A percentile compares a stretch with the other conserved stretches of the same genome.
Evolutionary conservation across 805 yeast genomes (phyloP).

Genomic region (Scheffersomyces stipitis): DNA sequence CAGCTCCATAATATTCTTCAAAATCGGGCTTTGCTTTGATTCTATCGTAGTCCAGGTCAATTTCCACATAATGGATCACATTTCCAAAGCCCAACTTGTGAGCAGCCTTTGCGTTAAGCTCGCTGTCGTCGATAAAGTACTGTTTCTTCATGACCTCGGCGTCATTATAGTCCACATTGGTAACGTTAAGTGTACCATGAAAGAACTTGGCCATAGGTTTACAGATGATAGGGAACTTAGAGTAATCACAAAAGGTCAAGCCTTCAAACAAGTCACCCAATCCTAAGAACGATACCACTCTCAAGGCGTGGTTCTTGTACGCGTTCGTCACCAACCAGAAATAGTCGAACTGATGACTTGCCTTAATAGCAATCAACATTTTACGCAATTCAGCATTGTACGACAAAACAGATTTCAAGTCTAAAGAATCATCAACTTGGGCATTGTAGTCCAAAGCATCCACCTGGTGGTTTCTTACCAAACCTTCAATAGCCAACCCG

Average conservation of each 20-base stretch:
- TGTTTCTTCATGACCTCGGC: constrained; percentile 48
- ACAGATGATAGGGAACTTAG: constrained; percentile 67
- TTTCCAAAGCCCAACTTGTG: constrained; percentile 66
- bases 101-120: constrained; percentile 75
- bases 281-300: constrained; percentile 79
- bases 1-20: constrained; percentile 31
- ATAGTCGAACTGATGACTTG: constrained; percentile 54
- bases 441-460: constrained; percentile 87
- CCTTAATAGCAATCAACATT: constrained; percentile 47
- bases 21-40: constrained; percentile 29
- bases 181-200: constrained; percentile 59
- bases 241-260: constrained; percentile 87
- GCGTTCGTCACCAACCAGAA: constrained; percentile 96
- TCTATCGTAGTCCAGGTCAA: constrained; percentile 50
- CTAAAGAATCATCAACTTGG: constrained; percentile 89
- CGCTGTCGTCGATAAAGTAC: constrained; percentile 83
- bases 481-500: constrained; percentile 92
- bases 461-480: constrained; percentile 66
- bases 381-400: constrained; percentile 59
- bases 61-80: constrained; percentile 74
- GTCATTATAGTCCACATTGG: constrained; percentile 49
- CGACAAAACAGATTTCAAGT: constrained; percentile 71
- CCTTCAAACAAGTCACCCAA: constrained; percentile 95
- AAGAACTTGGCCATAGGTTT: constrained; percentile 83
- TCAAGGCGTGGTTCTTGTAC: constrained; percentile 81